phyloP scores from a whole-genome alignment of 2,329 filamentous ascomycete species.

The Fusarium nurragi region DNA sequence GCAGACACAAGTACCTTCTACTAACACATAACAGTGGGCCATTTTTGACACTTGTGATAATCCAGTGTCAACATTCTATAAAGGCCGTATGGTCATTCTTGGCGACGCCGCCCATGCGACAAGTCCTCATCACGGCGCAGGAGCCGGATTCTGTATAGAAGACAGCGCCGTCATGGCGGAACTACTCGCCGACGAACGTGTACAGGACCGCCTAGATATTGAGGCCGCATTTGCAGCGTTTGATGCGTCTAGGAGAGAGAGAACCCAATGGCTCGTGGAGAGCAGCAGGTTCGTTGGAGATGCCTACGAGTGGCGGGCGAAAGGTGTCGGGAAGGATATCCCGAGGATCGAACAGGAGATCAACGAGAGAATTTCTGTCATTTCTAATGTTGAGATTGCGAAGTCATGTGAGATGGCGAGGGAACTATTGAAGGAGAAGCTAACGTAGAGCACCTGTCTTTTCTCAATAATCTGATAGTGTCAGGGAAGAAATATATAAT shows the following conservation, averaged over 20 bases:
- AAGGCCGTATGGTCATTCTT: slow-evolving; percentile 58
- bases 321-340: slow-evolving; percentile 29
- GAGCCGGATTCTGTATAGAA: slow-evolving; percentile 67
- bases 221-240: slow-evolving; percentile 52
- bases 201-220: slow-evolving; percentile 44
- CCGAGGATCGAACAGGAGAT: slow-evolving; percentile 32
- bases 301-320: slow-evolving; percentile 57
- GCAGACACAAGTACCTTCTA: neutral
- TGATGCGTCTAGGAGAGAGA: slow-evolving; percentile 58
- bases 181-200: slow-evolving; percentile 56
- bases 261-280: slow-evolving; percentile 60
- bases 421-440: neutral
- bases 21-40: slow-evolving; percentile 51
- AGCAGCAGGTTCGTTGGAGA: slow-evolving; percentile 56
- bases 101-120: slow-evolving; percentile 72
- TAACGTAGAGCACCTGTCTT: neutral
- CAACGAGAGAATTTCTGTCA: slow-evolving; percentile 22
- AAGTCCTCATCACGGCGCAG: slow-evolving; percentile 68
- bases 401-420: slow-evolving; percentile 10
- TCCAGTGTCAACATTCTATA: slow-evolving; percentile 54
- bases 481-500: no score
- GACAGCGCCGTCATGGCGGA: slow-evolving; percentile 55
- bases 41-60: slow-evolving; percentile 58
- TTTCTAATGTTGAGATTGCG: slow-evolving; percentile 22
- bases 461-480: neutral